Evolutionary conservation across 2,329 filamentous ascomycete species (phyloP).

Genomic region (Cladophialophora carrionii): DNA sequence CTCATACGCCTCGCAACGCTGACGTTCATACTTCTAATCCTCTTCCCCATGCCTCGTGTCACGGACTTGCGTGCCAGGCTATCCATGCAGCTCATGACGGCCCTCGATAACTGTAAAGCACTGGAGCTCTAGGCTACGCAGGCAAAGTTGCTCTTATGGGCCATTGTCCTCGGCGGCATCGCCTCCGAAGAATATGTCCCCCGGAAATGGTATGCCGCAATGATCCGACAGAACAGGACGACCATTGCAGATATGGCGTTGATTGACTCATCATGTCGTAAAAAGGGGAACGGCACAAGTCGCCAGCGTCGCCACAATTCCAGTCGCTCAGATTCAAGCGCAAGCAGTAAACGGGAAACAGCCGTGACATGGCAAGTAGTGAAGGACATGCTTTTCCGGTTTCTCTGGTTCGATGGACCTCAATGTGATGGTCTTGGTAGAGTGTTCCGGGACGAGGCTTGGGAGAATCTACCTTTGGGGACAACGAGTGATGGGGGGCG

Average conservation of each 20-base stretch:
- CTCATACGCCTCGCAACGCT: conserved; percentile 44
- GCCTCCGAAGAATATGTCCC: conserved; percentile 36
- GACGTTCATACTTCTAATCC: conserved; percentile 45
- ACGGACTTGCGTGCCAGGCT: conserved; percentile 43
- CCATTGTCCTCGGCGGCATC: conserved; percentile 45
- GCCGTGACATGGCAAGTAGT: conserved; percentile 13
- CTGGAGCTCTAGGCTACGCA: conserved; percentile 39
- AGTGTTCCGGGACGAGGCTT: conserved; percentile 12
- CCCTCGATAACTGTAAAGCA: conserved; percentile 38
- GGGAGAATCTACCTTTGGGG: background rate
- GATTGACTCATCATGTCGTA: background rate
- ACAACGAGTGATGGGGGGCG: background rate
- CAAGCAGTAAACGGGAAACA: background rate
- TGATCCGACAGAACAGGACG: conserved; percentile 2
- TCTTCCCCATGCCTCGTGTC: conserved; percentile 46
- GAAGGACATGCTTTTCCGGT: conserved; percentile 10
- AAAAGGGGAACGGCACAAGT: background rate
- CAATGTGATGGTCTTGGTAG: conserved; percentile 17
- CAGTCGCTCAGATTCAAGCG: background rate
- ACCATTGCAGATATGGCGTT: conserved; percentile 1
- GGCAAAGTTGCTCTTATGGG: conserved; percentile 42
- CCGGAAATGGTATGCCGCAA: conserved; percentile 12
- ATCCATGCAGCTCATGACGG: conserved; percentile 38
- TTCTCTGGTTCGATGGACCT: conserved; percentile 23
- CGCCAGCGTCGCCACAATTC: background rate